Percentiles rank a stretch among this genome's conserved stretches.
Conservation (phyloP, 805 yeast species). For the Starmerella vaccinii region DNA sequence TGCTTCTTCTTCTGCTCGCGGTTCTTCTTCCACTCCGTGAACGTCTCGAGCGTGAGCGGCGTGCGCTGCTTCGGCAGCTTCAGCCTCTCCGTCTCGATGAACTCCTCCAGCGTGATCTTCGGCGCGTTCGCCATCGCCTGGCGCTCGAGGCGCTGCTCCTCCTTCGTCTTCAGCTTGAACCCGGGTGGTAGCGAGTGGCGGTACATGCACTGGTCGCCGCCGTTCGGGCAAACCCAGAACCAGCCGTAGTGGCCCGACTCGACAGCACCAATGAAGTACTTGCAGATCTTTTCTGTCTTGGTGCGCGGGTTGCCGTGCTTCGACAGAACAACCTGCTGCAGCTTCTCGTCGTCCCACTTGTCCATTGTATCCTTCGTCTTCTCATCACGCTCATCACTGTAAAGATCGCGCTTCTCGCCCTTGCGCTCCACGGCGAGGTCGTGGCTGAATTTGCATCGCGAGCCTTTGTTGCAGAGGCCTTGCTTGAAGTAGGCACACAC, state of each 20-base stretch:
- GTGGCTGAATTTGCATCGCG: constrained; percentile 83
- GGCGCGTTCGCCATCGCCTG: constrained; percentile 76
- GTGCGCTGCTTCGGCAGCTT: constrained; percentile 64
- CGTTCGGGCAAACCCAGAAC: constrained; percentile 97
- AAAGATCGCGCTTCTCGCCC: constrained; percentile 81
- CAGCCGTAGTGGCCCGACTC: constrained; percentile 97
- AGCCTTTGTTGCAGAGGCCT: constrained; percentile 59
- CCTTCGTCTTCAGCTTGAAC: constrained; percentile 91
- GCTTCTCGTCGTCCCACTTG: constrained; percentile 92
- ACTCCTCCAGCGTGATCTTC: constrained; percentile 88
- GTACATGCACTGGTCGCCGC: constrained; percentile 87
- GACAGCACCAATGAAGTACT: constrained; percentile 88
- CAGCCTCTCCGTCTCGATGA: constrained; percentile 85
- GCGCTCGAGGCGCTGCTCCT: constrained; percentile 81
- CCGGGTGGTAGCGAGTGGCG: constrained; percentile 95
- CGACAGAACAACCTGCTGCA: constrained; percentile 72
- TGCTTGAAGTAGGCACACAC: constrained; percentile 82
- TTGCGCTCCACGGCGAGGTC: constrained; percentile 77
- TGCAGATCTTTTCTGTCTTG: constrained; percentile 91
- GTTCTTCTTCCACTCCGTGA: constrained; percentile 70
- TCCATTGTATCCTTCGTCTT: constrained; percentile 86
- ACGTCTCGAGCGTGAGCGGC: constrained; percentile 75
- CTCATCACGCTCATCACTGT: constrained; percentile 68
- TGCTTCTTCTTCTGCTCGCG: constrained; percentile 48
- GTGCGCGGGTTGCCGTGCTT: constrained; percentile 92